Conservation (phyloP, 1,284 basidiomycete genomes). For the Trichosporon coremiiforme region DNA sequence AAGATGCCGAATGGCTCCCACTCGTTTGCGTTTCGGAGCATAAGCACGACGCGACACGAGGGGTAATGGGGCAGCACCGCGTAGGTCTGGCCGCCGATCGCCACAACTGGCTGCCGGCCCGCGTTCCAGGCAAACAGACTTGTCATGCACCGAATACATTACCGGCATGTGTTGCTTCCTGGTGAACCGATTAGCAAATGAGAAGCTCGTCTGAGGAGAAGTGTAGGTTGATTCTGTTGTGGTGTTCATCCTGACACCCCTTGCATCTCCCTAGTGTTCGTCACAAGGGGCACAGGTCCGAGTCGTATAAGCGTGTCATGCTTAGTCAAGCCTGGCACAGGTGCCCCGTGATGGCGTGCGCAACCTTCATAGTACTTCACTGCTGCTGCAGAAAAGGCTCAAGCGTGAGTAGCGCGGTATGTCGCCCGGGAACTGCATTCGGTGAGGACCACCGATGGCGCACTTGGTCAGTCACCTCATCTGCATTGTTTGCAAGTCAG, state of each 20-base stretch:
- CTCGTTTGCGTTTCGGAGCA: neutral
- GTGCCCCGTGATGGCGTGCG: neutral
- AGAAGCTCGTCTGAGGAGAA: too few species aligned
- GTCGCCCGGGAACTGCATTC: too few species aligned
- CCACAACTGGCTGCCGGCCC: neutral
- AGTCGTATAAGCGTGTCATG: neutral
- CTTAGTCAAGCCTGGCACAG: neutral
- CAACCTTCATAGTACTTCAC: neutral
- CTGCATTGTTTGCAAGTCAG: too few species aligned
- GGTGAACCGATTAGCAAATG: too few species aligned
- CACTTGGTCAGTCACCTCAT: too few species aligned
- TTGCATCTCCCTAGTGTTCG: neutral
- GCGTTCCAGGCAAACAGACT: neutral
- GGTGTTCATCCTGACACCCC: too few species aligned
- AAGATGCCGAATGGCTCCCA: neutral
- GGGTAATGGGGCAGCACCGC: neutral
- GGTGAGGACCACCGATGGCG: too few species aligned
- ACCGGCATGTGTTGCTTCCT: too few species aligned
- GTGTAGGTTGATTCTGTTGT: too few species aligned
- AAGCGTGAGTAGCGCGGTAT: too few species aligned
- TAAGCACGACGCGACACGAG: neutral
- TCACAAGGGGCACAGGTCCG: neutral
- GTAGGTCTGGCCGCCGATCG: neutral
- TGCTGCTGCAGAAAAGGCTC: too few species aligned
- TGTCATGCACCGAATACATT: too few species aligned